phyloP scores from a whole-genome alignment of 2,329 filamentous ascomycete species.

The Magnaporthiopsis rhizophila region DNA sequence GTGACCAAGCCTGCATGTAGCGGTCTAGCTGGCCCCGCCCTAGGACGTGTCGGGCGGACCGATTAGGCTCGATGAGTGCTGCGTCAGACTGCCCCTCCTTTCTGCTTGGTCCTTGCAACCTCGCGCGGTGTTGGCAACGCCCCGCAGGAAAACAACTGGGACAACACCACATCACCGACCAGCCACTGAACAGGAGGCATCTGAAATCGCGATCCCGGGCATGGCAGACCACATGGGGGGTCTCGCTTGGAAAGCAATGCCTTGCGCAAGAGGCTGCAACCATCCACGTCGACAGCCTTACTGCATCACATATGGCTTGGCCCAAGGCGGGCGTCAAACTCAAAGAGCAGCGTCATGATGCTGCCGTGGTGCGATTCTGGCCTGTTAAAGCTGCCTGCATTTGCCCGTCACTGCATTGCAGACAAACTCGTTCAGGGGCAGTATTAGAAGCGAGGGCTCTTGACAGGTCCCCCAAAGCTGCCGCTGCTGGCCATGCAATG shows the following conservation, averaged over 20 bases:
- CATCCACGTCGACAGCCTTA: slow-evolving; percentile 1
- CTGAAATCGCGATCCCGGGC: not conserved
- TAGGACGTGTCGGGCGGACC: not conserved
- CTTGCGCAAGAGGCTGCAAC: slow-evolving; percentile 4
- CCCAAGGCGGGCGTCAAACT: not conserved
- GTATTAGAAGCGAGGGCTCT: no score
- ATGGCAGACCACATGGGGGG: not conserved
- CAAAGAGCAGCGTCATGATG: not conserved
- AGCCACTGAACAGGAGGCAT: not conserved
- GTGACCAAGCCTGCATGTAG: not conserved
- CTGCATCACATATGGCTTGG: not conserved
- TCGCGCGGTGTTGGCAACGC: not conserved
- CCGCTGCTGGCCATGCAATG: not conserved
- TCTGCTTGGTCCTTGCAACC: not conserved
- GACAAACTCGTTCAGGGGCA: not conserved
- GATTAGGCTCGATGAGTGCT: not conserved
- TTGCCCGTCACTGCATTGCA: no score
- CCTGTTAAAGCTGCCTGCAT: not conserved
- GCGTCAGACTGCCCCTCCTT: not conserved
- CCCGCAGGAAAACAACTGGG: not conserved
- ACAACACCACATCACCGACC: not conserved
- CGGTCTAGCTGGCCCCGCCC: not conserved
- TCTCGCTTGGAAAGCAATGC: not conserved
- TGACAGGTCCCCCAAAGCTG: not conserved
- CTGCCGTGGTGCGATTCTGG: not conserved